These are phyloP conservation scores for Calocybe cyanea DNA, from an alignment of 768 basidiomycete genomes.

Conservation along the genomic window DNA sequence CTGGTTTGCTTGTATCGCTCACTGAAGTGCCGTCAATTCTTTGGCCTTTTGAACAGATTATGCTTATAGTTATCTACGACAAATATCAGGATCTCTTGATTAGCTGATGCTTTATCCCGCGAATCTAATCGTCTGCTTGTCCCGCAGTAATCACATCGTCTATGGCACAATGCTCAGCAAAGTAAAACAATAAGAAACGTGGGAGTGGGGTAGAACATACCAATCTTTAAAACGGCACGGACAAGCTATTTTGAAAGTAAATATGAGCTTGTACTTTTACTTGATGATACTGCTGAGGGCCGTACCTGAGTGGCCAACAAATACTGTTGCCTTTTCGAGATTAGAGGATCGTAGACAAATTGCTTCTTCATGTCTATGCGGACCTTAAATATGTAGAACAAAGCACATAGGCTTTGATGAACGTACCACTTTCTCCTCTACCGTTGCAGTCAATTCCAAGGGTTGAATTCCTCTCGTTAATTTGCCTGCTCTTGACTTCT, in stretches of 20 bases:
- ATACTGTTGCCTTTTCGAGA: slow-evolving; percentile 97
- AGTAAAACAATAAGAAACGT: not conserved
- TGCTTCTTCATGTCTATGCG: slow-evolving; percentile 92
- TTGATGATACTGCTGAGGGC: too few species aligned
- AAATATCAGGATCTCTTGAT: too few species aligned
- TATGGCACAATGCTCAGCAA: not conserved
- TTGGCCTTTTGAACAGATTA: too few species aligned
- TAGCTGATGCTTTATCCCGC: too few species aligned
- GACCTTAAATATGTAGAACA: not conserved
- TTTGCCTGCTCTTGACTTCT: slow-evolving; percentile 90
- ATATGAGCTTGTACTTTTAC: not conserved
- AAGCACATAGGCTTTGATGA: not conserved
- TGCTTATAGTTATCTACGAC: too few species aligned
- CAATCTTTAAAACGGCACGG: slow-evolving; percentile 84
- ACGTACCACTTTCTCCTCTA: slow-evolving; percentile 78
- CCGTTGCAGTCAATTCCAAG: slow-evolving; percentile 94
- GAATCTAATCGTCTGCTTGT: slow-evolving; percentile 16
- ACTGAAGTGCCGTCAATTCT: too few species aligned
- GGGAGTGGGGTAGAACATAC: slow-evolving; percentile 38
- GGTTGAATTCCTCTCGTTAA: slow-evolving; percentile 77
- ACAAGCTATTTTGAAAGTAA: slow-evolving; percentile 50
- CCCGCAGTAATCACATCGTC: slow-evolving; percentile 18
- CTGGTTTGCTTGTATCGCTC: too few species aligned
- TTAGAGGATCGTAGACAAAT: slow-evolving; percentile 94
- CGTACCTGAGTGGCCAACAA: slow-evolving; percentile 89